phyloP scores from a whole-genome alignment of 352 stramenopile species.

The Phytopythium ostracodes region DNA sequence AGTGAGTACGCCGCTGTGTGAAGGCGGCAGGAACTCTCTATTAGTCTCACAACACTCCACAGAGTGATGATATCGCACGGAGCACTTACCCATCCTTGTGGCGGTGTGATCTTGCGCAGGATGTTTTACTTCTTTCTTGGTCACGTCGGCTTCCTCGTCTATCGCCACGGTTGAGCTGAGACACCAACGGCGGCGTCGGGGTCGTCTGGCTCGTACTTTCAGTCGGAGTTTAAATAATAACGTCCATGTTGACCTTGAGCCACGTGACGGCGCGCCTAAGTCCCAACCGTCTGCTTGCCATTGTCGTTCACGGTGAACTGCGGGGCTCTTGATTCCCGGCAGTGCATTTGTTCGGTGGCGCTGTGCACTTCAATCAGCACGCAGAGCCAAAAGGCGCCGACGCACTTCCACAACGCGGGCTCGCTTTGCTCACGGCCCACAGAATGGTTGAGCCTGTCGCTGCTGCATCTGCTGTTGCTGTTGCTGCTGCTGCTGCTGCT shows the following conservation, averaged over 20 bases:
- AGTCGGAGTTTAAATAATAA: conserved; percentile 36
- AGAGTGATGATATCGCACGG: background rate
- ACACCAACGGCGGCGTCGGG: background rate
- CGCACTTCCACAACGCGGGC: background rate
- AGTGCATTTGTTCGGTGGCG: background rate
- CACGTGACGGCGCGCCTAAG: no score
- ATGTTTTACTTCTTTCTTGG: conserved; percentile 84
- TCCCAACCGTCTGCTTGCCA: no score
- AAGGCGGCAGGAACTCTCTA: background rate
- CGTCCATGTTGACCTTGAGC: no score
- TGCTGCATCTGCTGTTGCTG: conserved; percentile 14
- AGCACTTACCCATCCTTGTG: conserved; percentile 4
- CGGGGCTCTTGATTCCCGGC: background rate
- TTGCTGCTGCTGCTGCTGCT: conserved; percentile 23
- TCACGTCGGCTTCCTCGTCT: conserved; percentile 78
- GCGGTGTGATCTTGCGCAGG: conserved; percentile 21
- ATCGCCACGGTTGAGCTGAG: conserved; percentile 46
- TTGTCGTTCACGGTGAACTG: conserved; percentile 5
- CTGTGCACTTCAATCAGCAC: background rate
- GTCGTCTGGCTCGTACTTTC: background rate
- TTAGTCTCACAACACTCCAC: background rate
- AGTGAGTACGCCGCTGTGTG: conserved; percentile 27
- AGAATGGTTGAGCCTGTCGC: background rate
- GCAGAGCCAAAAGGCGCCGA: background rate
- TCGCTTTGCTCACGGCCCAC: conserved; percentile 4